Evolutionary conservation across 768 basidiomycete genomes (phyloP), one percentile per base, ranked within the genome.

Genomic region (Lentinus tigrinus): DNA sequence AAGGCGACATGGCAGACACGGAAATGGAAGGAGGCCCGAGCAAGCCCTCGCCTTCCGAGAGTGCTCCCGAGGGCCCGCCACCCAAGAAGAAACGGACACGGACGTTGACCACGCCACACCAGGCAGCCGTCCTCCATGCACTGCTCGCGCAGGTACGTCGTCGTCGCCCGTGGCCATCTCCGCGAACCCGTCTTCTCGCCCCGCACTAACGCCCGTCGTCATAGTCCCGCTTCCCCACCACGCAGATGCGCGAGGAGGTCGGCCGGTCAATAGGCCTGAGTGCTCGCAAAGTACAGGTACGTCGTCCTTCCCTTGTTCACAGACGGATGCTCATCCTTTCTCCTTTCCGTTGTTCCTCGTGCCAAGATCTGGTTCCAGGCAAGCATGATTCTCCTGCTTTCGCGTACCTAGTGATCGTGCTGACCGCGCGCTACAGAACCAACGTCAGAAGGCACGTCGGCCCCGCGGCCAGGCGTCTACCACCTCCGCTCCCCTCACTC

Each of bases 331-430:
- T 54, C 31, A 58, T 56, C 59, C 58, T 56, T 51, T 65, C 56
- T 65, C 31, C 44, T 31, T 31, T 11, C 31, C 11, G 11, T 31
- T 11, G 1, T 31, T 31, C 14, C 39, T 37, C 65, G 87, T 85
- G 38, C n/a, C 3, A 67, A 93, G 91, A 91, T 93, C 64, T 93
- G 91, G 91, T 93, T 93, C 74, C 91, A 93, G 81, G 91, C 89
- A 72, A 73, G 69, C 58, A 31, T 31, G 31, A 6, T 31, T 44
- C 51, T 37, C 44, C 36, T 38, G 24, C 46, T 40, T 47, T 28
- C 34, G 49, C 51, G 43, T 55, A 56, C 40, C 57, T 65, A 23
- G 58, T 56, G 52, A 47, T 31, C 23, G 54, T 50, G 58, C 67
- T 66, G 47, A 59, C 68, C 68, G 63, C 68, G 63, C 61, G 19